Evolutionary conservation across 1,284 basidiomycete genomes (phyloP).

Genomic region (Melampsora abietis-canadensis): DNA sequence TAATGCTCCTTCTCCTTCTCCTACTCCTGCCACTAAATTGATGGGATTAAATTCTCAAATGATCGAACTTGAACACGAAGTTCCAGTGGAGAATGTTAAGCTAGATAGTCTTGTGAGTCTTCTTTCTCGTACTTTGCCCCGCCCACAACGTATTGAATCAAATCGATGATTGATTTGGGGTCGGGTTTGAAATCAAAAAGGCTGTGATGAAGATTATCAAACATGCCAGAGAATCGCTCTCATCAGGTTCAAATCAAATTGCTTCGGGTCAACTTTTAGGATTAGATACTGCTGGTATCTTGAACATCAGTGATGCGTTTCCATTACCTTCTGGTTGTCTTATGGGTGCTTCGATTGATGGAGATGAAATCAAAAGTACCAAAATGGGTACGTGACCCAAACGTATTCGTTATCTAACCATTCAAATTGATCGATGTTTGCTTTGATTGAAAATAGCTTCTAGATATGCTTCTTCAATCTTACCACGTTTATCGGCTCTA

Average conservation of each 20-base stretch:
- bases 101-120: slow-evolving; percentile 74
- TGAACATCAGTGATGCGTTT: slow-evolving; percentile 91
- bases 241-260: slow-evolving; percentile 62
- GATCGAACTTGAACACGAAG: slow-evolving; percentile 83
- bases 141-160: neutral
- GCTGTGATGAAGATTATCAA: slow-evolving; percentile 91
- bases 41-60: slow-evolving; percentile 74
- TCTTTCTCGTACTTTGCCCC: neutral
- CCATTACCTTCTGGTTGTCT: slow-evolving; percentile 63
- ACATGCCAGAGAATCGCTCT: slow-evolving; percentile 60
- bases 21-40: slow-evolving; percentile 67
- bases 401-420: neutral
- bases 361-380: slow-evolving; percentile 68
- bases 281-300: slow-evolving; percentile 81
- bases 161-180: slow-evolving; percentile 1
- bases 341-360: slow-evolving; percentile 63
- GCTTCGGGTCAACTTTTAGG: slow-evolving; percentile 82
- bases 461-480: slow-evolving; percentile 75
- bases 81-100: slow-evolving; percentile 71
- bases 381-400: neutral
- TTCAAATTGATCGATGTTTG: neutral
- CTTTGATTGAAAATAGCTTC: slow-evolving; percentile 47
- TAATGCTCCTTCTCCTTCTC: slow-evolving; percentile 31
- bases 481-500: slow-evolving; percentile 82
- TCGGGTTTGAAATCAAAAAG: slow-evolving; percentile 55